phyloP scores from a whole-genome alignment of 306 rosid genomes.

The Ochetophila trinervis region DNA sequence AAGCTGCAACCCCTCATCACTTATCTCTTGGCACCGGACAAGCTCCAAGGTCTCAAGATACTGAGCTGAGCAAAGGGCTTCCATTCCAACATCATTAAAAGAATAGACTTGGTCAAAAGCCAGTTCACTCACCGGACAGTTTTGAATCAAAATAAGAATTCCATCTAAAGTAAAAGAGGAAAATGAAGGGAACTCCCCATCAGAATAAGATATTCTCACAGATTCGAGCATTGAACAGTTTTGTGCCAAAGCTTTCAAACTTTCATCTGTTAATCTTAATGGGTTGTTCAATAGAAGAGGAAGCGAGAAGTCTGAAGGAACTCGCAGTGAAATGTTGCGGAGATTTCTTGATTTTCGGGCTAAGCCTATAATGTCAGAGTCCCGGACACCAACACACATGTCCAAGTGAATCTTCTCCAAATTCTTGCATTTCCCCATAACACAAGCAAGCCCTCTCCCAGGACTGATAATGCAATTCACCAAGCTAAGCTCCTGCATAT shows the following conservation, averaged over 20 bases:
- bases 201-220: conserved; percentile 67
- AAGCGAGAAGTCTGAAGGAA: conserved; percentile 84
- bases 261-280: conserved; percentile 70
- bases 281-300: conserved; percentile 60
- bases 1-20: conserved; percentile 83
- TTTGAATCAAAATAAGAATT: conserved; percentile 54
- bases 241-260: conserved; percentile 65
- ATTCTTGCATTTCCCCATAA: conserved; percentile 71
- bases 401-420: conserved; percentile 76
- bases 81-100: conserved; percentile 82
- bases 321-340: conserved; percentile 59
- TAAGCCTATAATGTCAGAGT: conserved; percentile 65
- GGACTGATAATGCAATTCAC: conserved; percentile 90
- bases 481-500: conserved; percentile 67
- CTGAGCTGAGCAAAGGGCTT: conserved; percentile 69
- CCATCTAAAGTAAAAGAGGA: conserved; percentile 73
- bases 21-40: conserved; percentile 77
- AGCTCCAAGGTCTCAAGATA: conserved; percentile 76
- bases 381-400: conserved; percentile 87
- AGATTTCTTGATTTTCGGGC: conserved; percentile 63
- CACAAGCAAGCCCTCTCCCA: conserved; percentile 90
- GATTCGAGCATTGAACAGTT: conserved; percentile 79
- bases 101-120: conserved; percentile 79
- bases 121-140: conserved; percentile 63
- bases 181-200: conserved; percentile 84